A percentile compares a stretch with the other conserved stretches of the same genome.
Evolutionary conservation across 345 rosid genomes (phyloP).

Genomic region (Eucalyptus cloeziana): DNA sequence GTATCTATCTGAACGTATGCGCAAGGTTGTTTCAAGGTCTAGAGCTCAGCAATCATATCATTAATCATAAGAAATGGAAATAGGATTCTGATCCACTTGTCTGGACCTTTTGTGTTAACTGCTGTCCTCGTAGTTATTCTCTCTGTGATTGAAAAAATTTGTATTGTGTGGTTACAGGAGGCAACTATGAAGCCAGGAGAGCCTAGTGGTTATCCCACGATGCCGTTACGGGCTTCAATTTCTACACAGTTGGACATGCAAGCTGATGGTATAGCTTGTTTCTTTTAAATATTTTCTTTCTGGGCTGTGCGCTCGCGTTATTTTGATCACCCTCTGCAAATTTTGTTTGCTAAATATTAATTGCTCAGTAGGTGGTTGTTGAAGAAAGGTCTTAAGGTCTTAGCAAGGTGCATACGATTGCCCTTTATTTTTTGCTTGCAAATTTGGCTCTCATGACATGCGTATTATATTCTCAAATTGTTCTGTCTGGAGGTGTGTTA

Average conservation of each 20-base stretch:
- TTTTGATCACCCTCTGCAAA: neutral
- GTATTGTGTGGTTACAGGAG: conserved; percentile 16
- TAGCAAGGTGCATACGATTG: neutral
- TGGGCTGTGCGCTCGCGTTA: neutral
- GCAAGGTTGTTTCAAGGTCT: neutral
- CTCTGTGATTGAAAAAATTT: neutral
- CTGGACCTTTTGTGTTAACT: neutral
- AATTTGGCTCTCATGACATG: neutral
- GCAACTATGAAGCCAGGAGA: conserved; percentile 46
- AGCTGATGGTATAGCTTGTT: conserved; percentile 19
- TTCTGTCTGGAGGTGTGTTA: neutral
- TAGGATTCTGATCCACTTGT: neutral
- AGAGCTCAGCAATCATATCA: neutral
- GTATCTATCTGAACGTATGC: neutral
- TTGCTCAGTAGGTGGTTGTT: neutral
- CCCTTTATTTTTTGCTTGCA: neutral
- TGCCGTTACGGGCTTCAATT: conserved; percentile 8
- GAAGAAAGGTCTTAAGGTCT: neutral
- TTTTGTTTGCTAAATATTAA: neutral
- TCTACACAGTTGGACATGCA: conserved; percentile 18
- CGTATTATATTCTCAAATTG: neutral
- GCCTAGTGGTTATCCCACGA: conserved; percentile 17
- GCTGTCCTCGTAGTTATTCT: neutral
- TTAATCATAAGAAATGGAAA: neutral
- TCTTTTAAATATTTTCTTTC: neutral